phyloP scores from a whole-genome alignment of 257 asterid species.

The Petunia axillaris region DNA sequence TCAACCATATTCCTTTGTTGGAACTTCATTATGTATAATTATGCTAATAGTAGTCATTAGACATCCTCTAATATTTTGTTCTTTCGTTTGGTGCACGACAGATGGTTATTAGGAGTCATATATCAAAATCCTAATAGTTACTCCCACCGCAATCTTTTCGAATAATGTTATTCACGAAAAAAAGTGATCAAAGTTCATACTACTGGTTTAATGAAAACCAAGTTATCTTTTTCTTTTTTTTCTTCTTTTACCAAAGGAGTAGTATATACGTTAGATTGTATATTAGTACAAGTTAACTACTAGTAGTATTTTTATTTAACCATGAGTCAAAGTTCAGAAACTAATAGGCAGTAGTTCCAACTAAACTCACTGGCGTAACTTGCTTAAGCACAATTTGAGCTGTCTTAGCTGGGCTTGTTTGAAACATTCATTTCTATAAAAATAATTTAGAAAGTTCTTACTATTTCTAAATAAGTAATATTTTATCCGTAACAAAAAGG shows the following conservation, averaged over 20 bases:
- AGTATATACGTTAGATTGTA: too few relatives aligned
- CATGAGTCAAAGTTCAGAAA: not conserved
- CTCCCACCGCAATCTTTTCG: too few relatives aligned
- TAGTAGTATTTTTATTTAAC: not conserved
- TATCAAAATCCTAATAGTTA: too few relatives aligned
- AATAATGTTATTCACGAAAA: not conserved
- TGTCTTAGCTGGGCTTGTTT: not conserved
- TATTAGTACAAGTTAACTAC: too few relatives aligned
- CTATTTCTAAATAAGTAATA: too few relatives aligned
- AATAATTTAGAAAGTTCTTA: not conserved
- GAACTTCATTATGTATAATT: not conserved
- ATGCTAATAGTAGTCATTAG: not conserved
- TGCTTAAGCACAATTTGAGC: slow-evolving; percentile 6
- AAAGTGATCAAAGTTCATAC: not conserved
- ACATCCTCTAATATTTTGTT: not conserved
- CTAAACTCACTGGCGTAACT: slow-evolving; percentile 19
- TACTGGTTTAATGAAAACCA: not conserved
- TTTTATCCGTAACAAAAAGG: too few relatives aligned
- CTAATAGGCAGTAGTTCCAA: slow-evolving; percentile 23
- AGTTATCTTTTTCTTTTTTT: not conserved
- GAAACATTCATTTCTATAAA: slow-evolving; percentile 1
- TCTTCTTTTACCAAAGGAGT: not conserved
- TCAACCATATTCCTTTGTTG: not conserved
- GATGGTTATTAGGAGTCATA: too few relatives aligned
- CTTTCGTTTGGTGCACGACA: too few relatives aligned